These are phyloP conservation scores for Pythium graminicola DNA, from an alignment of 352 stramenopile species.

Conservation along the genomic window DNA sequence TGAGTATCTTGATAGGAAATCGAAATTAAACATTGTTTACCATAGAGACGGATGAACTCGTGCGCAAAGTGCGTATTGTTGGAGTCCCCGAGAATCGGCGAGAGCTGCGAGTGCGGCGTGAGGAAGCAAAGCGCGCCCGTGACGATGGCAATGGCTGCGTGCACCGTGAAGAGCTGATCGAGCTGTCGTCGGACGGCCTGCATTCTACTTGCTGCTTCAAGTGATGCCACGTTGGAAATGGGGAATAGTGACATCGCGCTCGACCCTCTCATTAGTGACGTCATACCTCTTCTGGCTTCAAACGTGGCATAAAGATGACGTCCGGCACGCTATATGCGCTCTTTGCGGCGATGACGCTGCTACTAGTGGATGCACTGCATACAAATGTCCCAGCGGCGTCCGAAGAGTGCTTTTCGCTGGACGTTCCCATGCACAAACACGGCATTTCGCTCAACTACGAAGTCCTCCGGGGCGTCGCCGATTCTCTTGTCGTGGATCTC, in stretches of 20 bases:
- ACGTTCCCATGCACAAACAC: conserved; percentile 66
- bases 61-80: conserved; percentile 81
- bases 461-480: conserved; percentile 58
- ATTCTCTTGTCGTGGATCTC: conserved; percentile 61
- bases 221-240: not conserved
- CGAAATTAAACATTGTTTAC: conserved; percentile 16
- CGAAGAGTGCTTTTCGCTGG: conserved; percentile 68
- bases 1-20: not conserved
- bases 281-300: not conserved
- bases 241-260: conserved; percentile 2
- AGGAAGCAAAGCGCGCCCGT: conserved; percentile 67
- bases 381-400: conserved; percentile 35
- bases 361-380: conserved; percentile 31
- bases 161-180: conserved; percentile 73
- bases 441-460: conserved; percentile 87
- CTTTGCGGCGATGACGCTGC: conserved; percentile 13
- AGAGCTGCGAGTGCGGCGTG: conserved; percentile 75
- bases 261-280: not conserved
- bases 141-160: conserved; percentile 62
- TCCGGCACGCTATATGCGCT: conserved; percentile 11
- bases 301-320: conserved; percentile 9
- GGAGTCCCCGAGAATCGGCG: conserved; percentile 58
- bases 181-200: conserved; percentile 66
- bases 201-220: conserved; percentile 10
- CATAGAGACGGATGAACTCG: conserved; percentile 84